Percentiles rank a stretch among this genome's conserved stretches.
phyloP scores from a whole-genome alignment of 768 basidiomycete genomes.

The Pleurotus platypus region DNA sequence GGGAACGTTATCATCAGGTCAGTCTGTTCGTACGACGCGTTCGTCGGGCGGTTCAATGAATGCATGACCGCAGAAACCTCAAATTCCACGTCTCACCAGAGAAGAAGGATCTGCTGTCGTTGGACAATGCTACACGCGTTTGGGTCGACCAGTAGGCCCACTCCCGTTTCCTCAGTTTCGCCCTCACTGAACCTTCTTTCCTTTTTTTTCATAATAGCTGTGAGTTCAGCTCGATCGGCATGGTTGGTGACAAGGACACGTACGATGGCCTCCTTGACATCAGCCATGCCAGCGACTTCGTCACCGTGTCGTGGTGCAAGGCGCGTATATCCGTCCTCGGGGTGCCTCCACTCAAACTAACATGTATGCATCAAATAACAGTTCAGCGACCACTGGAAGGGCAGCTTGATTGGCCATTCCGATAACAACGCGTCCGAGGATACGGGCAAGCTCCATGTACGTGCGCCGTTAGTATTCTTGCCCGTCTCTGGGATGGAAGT shows the following conservation, averaged over 20 bases:
- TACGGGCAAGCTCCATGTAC: constrained; percentile 1
- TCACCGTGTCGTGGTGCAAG: constrained; percentile 3
- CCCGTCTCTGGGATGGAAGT: background rate
- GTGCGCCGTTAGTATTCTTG: background rate
- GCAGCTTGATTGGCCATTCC: constrained; percentile 39
- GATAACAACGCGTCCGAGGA: constrained; percentile 37
- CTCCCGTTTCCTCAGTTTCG: background rate
- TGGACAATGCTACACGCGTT: background rate
- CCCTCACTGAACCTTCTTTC: background rate
- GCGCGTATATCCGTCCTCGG: background rate
- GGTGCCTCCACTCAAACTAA: too few species aligned
- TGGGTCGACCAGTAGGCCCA: constrained; percentile 1
- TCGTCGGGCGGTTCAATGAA: background rate
- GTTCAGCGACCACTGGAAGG: constrained; percentile 39
- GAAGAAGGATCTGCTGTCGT: constrained; percentile 1
- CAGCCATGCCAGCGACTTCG: constrained; percentile 1
- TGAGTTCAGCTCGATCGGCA: constrained; percentile 1
- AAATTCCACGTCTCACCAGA: background rate
- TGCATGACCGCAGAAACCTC: background rate
- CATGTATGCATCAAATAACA: background rate
- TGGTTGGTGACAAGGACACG: background rate
- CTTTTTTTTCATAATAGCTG: background rate
- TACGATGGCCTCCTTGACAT: constrained; percentile 2
- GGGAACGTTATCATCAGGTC: constrained; percentile 4
- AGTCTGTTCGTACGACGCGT: background rate